Percentiles rank a stretch among this genome's conserved stretches.
Conservation (phyloP, 495 filamentous ascomycete genomes). For the Penicillium angulare region DNA sequence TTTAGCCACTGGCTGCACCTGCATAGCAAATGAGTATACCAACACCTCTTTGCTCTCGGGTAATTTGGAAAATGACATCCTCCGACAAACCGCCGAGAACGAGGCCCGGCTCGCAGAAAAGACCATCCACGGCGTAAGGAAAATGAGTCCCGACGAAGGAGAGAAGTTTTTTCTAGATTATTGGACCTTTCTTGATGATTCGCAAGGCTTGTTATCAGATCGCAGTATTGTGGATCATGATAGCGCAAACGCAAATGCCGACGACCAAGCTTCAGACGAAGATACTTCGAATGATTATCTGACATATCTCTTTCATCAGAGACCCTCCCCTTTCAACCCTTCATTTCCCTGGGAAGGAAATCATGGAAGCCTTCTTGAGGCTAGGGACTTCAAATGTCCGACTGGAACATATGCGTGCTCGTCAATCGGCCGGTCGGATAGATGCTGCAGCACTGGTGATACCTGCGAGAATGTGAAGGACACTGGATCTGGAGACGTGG, state of each 20-base stretch:
- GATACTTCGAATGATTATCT: background rate
- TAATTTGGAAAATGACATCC: constrained; percentile 4
- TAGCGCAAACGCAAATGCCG: too few relatives aligned
- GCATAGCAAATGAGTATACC: background rate
- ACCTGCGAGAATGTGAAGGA: constrained; percentile 71
- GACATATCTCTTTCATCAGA: constrained; percentile 13
- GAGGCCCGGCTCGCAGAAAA: constrained; percentile 13
- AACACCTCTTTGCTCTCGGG: background rate
- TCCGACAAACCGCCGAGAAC: constrained; percentile 27
- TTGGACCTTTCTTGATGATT: constrained; percentile 50
- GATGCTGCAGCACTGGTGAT: constrained; percentile 69
- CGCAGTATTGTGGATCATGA: background rate
- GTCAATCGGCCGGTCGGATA: constrained; percentile 66
- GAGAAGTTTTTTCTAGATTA: constrained; percentile 78
- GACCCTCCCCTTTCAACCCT: constrained; percentile 34
- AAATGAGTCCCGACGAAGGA: constrained; percentile 78
- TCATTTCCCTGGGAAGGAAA: constrained; percentile 24
- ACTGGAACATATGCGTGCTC: constrained; percentile 64
- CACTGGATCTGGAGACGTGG: constrained; percentile 72
- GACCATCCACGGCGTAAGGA: constrained; percentile 50
- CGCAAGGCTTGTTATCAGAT: constrained; percentile 7
- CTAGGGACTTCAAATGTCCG: constrained; percentile 71
- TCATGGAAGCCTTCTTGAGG: constrained; percentile 3
- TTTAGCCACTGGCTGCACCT: background rate
- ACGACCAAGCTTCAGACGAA: background rate